A percentile compares a stretch with the other conserved stretches of the same genome.
Conservation (phyloP, 805 yeast species). For the Diddensiella transvaalensis region DNA sequence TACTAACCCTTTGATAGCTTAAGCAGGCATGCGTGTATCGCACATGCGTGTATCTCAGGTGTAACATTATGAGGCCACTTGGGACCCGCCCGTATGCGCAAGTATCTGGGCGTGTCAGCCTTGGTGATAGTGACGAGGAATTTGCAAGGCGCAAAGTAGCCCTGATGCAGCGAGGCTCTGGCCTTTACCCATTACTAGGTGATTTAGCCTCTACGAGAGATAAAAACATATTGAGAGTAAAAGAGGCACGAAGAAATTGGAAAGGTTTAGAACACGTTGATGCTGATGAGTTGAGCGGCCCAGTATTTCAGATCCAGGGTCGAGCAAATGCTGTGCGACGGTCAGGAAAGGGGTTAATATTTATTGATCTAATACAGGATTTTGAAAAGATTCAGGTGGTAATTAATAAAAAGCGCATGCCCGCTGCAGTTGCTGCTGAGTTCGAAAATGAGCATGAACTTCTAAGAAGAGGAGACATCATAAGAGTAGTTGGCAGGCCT, state of each 20-base stretch:
- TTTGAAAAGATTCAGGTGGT: slow-evolving; percentile 56
- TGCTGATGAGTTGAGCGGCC: neutral
- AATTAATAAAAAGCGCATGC: slow-evolving; percentile 49
- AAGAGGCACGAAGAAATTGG: neutral
- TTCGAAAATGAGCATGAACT: slow-evolving; percentile 38
- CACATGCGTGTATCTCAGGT: no score
- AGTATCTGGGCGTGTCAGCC: no score
- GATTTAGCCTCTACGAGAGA: neutral
- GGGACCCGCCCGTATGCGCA: no score
- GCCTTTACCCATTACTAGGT: slow-evolving; percentile 22
- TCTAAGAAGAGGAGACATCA: slow-evolving; percentile 68
- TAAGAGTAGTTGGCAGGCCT: slow-evolving; percentile 65
- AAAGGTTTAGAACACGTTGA: neutral
- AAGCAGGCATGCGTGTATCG: no score
- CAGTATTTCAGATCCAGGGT: slow-evolving; percentile 44
- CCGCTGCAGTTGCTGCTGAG: slow-evolving; percentile 38
- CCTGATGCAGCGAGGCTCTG: slow-evolving; percentile 4
- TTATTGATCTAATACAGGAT: slow-evolving; percentile 68
- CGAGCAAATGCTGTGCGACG: slow-evolving; percentile 54
- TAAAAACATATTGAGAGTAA: slow-evolving; percentile 13
- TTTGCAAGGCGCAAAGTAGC: slow-evolving; percentile 10
- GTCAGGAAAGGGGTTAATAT: slow-evolving; percentile 66
- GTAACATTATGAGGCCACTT: no score
- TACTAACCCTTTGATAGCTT: neutral
- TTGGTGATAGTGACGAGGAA: slow-evolving; percentile 1